Base-by-base conservation (phyloP, 164 flowering plant species). In the Santalum album region DNA sequence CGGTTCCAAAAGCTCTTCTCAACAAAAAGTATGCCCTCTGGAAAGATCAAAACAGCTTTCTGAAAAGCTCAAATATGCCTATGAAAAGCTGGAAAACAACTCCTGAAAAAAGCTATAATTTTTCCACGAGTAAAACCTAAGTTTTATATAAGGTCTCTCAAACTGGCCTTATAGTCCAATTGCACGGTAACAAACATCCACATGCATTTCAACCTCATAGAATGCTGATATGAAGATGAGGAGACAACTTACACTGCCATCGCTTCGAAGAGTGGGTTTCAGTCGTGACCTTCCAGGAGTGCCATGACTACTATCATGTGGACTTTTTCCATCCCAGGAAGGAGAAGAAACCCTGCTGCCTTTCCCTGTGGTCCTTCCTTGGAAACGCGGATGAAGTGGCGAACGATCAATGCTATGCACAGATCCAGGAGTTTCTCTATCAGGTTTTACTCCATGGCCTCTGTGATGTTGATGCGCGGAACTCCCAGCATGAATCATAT, bases 321-420 rank as follows among this genome's bases (percentile, higher is more conserved):
- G 53, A 43, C n/a, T 23, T 59, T 66, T 78, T 21, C 77, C 75
- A 42, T 80, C 82, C 74, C 68, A 65, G 27, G 69, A 39, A 14
- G 82, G 80, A 12, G 78, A 71, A 6, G 53, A 58, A n/a, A 45
- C 26, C 49, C 57, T 45, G 45, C 24, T 51, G 17, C 60, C 72
- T 32, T 65, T 63, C 19, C 70, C 75, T 1, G 63, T 1, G 26
- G 55, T 12, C 66, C 64, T 73, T 7, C 73, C 77, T 23, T 72
- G 75, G 46, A 53, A 59, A 57, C 75, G 65, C 12, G 68, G 72
- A 57, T 72, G 84, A 23, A 78, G 66, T 6, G 87, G 87, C 1
- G 84, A 78, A 2, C 67, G 60, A 7, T 78, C 82, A 3, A 73
- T 6, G 61, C 84, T 70, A 22, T 78, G 58, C 39, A 75, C 86